These are phyloP conservation scores for Candida caryicola DNA, from an alignment of 805 yeast species.

Conservation along the genomic window DNA sequence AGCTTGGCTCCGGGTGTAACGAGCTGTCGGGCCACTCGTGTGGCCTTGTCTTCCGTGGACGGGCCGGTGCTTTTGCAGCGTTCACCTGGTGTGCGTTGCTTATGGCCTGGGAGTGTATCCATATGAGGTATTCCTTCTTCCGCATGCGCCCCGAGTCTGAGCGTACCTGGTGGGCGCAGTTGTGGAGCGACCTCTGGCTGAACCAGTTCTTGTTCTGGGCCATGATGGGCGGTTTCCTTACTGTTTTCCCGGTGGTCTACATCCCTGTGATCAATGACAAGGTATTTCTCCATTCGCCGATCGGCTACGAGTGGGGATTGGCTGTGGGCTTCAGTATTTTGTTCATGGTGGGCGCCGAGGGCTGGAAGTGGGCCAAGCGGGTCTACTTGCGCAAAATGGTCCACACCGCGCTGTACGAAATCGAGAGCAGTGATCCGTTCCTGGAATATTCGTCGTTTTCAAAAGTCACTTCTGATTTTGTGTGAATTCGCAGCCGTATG, in stretches of 20 bases:
- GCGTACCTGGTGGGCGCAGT: slow-evolving; percentile 36
- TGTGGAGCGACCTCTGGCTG: slow-evolving; percentile 32
- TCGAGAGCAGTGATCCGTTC: slow-evolving; percentile 41
- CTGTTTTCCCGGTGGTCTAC: slow-evolving; percentile 41
- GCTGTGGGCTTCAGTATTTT: slow-evolving; percentile 30
- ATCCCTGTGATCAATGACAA: slow-evolving; percentile 40
- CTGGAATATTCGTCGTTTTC: slow-evolving; percentile 40
- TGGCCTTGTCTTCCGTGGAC: slow-evolving; percentile 34
- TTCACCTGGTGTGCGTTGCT: slow-evolving; percentile 43
- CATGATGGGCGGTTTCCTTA: slow-evolving; percentile 31
- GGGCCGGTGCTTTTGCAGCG: slow-evolving; percentile 37
- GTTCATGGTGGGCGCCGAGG: slow-evolving; percentile 34
- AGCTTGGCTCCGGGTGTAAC: slow-evolving; percentile 38
- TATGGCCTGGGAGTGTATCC: slow-evolving; percentile 41
- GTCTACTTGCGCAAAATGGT: slow-evolving; percentile 22
- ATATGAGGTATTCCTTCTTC: slow-evolving; percentile 34
- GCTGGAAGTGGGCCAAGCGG: slow-evolving; percentile 40
- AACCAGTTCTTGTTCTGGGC: slow-evolving; percentile 40
- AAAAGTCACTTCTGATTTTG: slow-evolving; percentile 31
- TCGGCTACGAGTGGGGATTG: slow-evolving; percentile 41
- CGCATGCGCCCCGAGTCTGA: slow-evolving; percentile 37
- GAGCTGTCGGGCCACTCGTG: slow-evolving; percentile 21
- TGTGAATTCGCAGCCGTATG: no score
- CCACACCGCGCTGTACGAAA: slow-evolving; percentile 35
- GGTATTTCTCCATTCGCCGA: slow-evolving; percentile 37